Percentiles rank a stretch among this genome's conserved stretches.
Evolutionary conservation across 768 basidiomycete species (phyloP).

Genomic region (Xerocomellus chrysenteron): DNA sequence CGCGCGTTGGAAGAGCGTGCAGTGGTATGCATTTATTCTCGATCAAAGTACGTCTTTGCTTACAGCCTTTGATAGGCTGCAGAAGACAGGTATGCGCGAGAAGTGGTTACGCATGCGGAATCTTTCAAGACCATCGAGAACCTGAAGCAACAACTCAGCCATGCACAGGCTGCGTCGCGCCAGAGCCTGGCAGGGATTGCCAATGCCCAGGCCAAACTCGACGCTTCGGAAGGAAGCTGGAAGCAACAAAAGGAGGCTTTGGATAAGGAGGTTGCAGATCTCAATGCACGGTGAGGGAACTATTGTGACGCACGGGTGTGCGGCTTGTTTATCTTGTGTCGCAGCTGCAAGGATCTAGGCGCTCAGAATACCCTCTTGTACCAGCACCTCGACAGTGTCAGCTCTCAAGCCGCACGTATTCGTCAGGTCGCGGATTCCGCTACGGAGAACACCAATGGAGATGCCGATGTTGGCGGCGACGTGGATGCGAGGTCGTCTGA

Average conservation of each 20-base stretch:
- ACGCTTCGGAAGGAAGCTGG: constrained; percentile 77
- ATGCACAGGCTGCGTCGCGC: constrained; percentile 51
- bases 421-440: constrained; percentile 63
- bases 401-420: constrained; percentile 79
- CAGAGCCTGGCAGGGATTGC: constrained; percentile 64
- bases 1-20: constrained; percentile 67
- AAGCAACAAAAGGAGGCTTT: constrained; percentile 71
- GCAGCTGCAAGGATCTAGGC: constrained; percentile 69
- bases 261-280: constrained; percentile 73
- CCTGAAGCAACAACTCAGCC: constrained; percentile 61
- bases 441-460: constrained; percentile 37
- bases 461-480: constrained; percentile 48
- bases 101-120: constrained; percentile 84
- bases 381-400: constrained; percentile 82
- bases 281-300: constrained; percentile 59
- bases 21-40: constrained; percentile 42
- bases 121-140: constrained; percentile 69
- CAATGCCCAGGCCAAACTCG: constrained; percentile 71
- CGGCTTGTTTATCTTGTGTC: background rate
- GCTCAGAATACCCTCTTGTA: constrained; percentile 78
- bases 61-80: constrained; percentile 47
- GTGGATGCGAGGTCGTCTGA: constrained; percentile 67
- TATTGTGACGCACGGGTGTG: background rate
- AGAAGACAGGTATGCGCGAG: constrained; percentile 77
- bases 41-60: background rate